Percentiles rank a stretch among this genome's conserved stretches.
Evolutionary conservation across 331 rosid species (phyloP).

Genomic region (Quercus lobata): DNA sequence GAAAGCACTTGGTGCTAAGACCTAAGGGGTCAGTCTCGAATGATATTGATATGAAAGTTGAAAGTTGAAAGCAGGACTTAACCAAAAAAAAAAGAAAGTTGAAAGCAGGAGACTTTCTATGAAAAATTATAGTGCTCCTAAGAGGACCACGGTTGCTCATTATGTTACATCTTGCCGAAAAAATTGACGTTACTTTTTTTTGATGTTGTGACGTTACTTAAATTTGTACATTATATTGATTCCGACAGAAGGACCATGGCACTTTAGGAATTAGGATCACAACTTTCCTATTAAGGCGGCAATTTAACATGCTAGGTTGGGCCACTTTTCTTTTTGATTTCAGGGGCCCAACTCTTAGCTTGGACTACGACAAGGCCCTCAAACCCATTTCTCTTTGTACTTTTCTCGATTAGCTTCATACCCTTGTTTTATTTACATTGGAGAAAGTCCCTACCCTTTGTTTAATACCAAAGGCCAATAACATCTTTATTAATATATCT

Average conservation of each 20-base stretch:
- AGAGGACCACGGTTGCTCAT: background rate
- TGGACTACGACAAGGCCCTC: no score
- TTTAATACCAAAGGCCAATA: no score
- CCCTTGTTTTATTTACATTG: background rate
- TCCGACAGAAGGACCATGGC: background rate
- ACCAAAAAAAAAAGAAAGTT: background rate
- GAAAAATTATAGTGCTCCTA: background rate
- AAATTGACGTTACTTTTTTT: background rate
- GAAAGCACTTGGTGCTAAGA: background rate
- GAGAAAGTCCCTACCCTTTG: no score
- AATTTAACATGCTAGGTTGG: background rate
- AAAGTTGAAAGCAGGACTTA: background rate
- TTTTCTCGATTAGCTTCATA: background rate
- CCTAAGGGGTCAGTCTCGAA: background rate
- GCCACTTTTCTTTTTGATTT: background rate
- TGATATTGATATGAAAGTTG: background rate
- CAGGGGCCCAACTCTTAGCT: background rate
- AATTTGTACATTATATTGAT: background rate
- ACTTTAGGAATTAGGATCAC: background rate
- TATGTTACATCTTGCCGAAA: background rate
- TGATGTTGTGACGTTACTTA: background rate
- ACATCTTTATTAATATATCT: no score
- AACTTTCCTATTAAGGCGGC: background rate
- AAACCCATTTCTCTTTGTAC: background rate
- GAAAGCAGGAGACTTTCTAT: background rate